Evolutionary conservation across 176 grass and related monocot genomes (phyloP), one percentile per base, ranked within the genome.

Genomic region (Oryza coarctata): DNA sequence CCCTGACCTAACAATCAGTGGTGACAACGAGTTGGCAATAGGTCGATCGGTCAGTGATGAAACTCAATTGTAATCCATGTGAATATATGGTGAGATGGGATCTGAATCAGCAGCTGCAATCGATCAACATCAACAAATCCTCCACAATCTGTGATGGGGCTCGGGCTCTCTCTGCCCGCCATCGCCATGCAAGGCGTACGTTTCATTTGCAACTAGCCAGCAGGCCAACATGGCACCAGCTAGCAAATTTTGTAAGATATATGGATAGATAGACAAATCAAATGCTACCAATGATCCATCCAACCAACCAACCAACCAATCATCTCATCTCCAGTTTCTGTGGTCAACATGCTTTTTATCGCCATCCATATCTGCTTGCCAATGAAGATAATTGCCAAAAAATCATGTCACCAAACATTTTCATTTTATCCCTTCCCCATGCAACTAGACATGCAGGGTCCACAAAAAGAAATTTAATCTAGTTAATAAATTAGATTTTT

Each of bases 81-180:
- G 4, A 22, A 23, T 55, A 43, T 38, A n/a, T n/a, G n/a, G n/a
- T 30, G 41, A 43, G 7, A n/a, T 76, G 72, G 44, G 43, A 57
- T 68, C 62, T 75, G 71, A 68, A 84, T 76, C 73, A 76, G 41
- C 73, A 76, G 41, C 23, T 26, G 49, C 82, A 27, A 32, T 84
- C 73, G 23, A 12, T 84, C 73, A 31, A 12, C 72, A 45, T 84
- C 73, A 32, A 12, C 25, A 84, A 77, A 77, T 77, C 82, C 73
- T 61, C 12, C 73, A 26, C 33, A 14, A 84, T 84, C 82, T 70
- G 2, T 45, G 73, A 73, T 63, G 80, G 55, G 35, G 55, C 18
- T n/a, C n/a, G n/a, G n/a, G n/a, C n/a, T 33, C 32, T 23, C 36
- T 73, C 55, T 73, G 57, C 68, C 80, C 50, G 41, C 68, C 36